Evolutionary conservation across 352 stramenopile species (phyloP), one percentile per base, ranked within the genome.

Genomic region (Discostella stelligera): DNA sequence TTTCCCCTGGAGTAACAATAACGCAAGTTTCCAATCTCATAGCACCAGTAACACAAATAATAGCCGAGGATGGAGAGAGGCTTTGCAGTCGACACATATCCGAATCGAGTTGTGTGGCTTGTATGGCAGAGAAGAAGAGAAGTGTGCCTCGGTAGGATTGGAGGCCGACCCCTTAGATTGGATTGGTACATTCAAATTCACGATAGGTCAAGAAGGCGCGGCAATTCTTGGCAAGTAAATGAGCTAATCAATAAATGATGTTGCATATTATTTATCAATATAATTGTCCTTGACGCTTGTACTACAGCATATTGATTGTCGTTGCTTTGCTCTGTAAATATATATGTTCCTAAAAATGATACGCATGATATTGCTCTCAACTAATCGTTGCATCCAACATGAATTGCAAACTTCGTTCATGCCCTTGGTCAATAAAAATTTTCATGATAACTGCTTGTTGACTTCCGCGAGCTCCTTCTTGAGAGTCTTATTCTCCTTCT

Each of bases 1-100:
- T 25, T 81, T 81, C 39, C 74, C 74, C 11, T 81, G 74, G 74
- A 81, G 74, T 48, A 72, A 60, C n/a, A 66, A 58, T 25, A 53
- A 30, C 60, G 8, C 3, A 30, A 46, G 50, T 44, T 16, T 16
- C 27, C 21, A 53, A 14, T 7, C 30, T 55, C 48, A n/a, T 53
- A 9, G 39, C 30, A 27, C 9, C 39, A 66, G 20, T 21, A 66
- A 41, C 16, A 41, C 32, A 9, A 41, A 39, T 18, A 23, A 14
- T 16, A 16, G 4, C 7, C n/a, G 32, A 20, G 62, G 62, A 27
- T n/a, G 25, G 30, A 44, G 65, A 2, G 37, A 65, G 3, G 23
- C 66, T 16, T 55, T 50, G 41, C 44, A 44, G 69, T 53, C 66
- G 16, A 77, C 62, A 20, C 70, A 25, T 50, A 27, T 72, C n/a